These are phyloP conservation scores for Galeopsis tetrahit DNA, from an alignment of 257 asterid species.

Conservation along the genomic window DNA sequence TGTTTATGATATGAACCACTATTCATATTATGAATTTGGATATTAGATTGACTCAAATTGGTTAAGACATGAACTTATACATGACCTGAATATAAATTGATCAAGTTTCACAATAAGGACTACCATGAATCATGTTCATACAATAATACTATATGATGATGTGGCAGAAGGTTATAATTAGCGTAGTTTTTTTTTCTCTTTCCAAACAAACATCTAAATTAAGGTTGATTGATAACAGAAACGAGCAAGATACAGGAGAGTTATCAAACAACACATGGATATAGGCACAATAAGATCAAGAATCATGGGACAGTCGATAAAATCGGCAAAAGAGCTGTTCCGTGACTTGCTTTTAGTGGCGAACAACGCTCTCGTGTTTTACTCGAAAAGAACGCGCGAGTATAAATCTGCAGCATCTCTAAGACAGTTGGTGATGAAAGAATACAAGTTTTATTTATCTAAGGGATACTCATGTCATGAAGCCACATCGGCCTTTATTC, in stretches of 20 bases:
- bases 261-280: conserved; percentile 74
- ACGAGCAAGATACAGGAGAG: conserved; percentile 84
- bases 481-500: conserved; percentile 53
- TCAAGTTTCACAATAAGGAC: too few species aligned
- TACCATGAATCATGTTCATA: too few species aligned
- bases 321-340: conserved; percentile 70
- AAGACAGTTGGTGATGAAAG: conserved; percentile 60
- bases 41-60: too few species aligned
- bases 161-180: too few species aligned
- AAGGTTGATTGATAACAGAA: conserved; percentile 46
- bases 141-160: too few species aligned
- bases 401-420: conserved; percentile 73
- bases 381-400: conserved; percentile 82
- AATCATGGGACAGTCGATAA: conserved; percentile 50
- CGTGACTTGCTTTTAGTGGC: conserved; percentile 81
- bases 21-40: too few species aligned
- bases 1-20: too few species aligned
- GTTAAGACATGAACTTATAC: too few species aligned
- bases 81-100: too few species aligned
- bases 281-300: conserved; percentile 71
- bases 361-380: conserved; percentile 79
- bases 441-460: conserved; percentile 51
- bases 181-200: not conserved
- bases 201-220: not conserved
- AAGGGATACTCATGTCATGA: conserved; percentile 39